Conservation (phyloP, 306 rosid genomes). For the Astragalus glycyphyllos region DNA sequence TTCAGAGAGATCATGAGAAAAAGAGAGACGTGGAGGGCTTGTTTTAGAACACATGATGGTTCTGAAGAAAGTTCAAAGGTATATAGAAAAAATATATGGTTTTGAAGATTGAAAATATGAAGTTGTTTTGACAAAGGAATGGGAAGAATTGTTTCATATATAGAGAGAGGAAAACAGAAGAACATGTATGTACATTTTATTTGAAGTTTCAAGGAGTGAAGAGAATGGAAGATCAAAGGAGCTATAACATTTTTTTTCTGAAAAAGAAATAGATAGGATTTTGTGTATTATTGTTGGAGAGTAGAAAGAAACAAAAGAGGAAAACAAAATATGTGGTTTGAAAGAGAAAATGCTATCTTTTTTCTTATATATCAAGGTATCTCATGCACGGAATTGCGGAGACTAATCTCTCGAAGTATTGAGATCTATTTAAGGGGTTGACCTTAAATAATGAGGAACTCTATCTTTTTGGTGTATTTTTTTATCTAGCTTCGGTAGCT, state of each 20-base stretch:
- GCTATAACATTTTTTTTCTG: constrained; percentile 40
- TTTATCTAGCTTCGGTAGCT: too few relatives aligned
- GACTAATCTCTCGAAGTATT: too few relatives aligned
- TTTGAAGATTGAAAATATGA: constrained; percentile 42
- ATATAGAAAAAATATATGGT: neutral
- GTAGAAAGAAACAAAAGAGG: constrained; percentile 51
- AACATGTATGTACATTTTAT: constrained; percentile 37
- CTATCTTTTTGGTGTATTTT: too few relatives aligned
- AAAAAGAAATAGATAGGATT: constrained; percentile 47
- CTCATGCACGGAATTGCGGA: too few relatives aligned
- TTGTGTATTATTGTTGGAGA: constrained; percentile 45
- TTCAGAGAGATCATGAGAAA: constrained; percentile 60
- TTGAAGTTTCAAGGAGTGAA: constrained; percentile 44
- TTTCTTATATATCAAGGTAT: too few relatives aligned
- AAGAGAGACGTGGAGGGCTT: constrained; percentile 76
- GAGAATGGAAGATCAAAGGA: constrained; percentile 39
- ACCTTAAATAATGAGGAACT: too few relatives aligned
- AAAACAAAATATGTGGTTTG: constrained; percentile 27
- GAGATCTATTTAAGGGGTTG: too few relatives aligned
- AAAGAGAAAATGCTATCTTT: constrained; percentile 16
- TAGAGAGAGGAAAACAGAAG: constrained; percentile 34
- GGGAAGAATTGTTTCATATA: constrained; percentile 20
- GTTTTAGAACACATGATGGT: constrained; percentile 65
- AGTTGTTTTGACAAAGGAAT: constrained; percentile 38
- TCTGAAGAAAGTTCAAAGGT: constrained; percentile 14